These are phyloP conservation scores for Phytophthora hybrid DNA, from an alignment of 352 stramenopile species.

Conservation along the genomic window DNA sequence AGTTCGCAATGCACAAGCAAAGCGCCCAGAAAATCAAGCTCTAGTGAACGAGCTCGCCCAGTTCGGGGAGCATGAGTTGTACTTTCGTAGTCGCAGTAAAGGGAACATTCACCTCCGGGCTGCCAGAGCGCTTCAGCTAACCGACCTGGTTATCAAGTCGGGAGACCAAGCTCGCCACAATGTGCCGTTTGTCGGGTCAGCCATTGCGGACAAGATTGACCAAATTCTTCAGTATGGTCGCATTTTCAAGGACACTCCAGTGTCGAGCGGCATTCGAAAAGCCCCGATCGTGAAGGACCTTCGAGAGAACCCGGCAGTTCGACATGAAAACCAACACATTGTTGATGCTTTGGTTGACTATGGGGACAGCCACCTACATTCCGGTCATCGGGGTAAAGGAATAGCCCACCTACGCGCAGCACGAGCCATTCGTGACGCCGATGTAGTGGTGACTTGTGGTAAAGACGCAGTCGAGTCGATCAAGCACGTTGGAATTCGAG, in stretches of 20 bases:
- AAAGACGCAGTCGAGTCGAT: neutral
- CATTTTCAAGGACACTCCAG: constrained; percentile 47
- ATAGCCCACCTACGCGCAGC: constrained; percentile 68
- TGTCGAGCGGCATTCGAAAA: constrained; percentile 39
- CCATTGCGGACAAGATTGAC: constrained; percentile 71
- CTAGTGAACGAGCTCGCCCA: constrained; percentile 62
- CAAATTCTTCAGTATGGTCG: constrained; percentile 67
- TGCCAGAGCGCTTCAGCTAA: constrained; percentile 54
- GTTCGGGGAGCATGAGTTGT: constrained; percentile 65
- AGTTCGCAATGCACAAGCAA: constrained; percentile 48
- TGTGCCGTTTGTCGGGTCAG: constrained; percentile 56
- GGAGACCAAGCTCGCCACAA: constrained; percentile 44
- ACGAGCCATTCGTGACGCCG: constrained; percentile 52
- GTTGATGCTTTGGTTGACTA: constrained; percentile 64
- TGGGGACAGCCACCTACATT: constrained; percentile 62
- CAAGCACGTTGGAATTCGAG: neutral
- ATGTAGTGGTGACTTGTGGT: constrained; percentile 41
- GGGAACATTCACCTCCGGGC: constrained; percentile 62
- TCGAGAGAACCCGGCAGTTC: constrained; percentile 51
- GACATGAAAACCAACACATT: constrained; percentile 64
- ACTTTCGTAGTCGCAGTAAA: constrained; percentile 65
- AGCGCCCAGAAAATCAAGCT: constrained; percentile 60
- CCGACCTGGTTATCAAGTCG: constrained; percentile 52
- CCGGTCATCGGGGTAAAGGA: constrained; percentile 54
- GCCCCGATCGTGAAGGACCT: constrained; percentile 47